Percentiles rank a stretch among this genome's conserved stretches.
phyloP scores from a whole-genome alignment of 2,329 filamentous ascomycete genomes.

The Colletotrichum higginsianum region DNA sequence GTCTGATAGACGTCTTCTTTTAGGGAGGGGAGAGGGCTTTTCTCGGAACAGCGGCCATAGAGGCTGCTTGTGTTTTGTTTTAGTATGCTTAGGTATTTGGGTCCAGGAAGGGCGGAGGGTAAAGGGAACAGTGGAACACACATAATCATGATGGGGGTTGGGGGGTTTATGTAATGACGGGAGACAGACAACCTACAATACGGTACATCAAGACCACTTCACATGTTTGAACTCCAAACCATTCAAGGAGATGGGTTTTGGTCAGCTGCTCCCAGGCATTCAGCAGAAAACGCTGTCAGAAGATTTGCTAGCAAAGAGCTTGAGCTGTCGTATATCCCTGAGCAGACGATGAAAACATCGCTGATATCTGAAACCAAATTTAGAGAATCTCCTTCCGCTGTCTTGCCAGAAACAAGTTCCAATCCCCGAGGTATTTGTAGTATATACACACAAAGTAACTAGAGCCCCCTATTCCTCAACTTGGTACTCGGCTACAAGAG shows the following conservation, averaged over 20 bases:
- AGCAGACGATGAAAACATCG: background rate
- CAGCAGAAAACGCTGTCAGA: background rate
- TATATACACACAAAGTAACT: too few species aligned
- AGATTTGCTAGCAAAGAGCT: background rate
- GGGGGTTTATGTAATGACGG: slow-evolving; percentile 2
- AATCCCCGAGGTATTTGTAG: too few species aligned
- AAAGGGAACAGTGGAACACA: background rate
- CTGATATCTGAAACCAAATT: background rate
- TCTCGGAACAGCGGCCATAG: background rate
- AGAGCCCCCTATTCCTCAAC: too few species aligned
- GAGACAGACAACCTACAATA: slow-evolving; percentile 4
- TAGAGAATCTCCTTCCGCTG: too few species aligned
- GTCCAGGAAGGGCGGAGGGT: background rate
- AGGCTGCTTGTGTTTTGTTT: background rate
- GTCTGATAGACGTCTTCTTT: background rate
- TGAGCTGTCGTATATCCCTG: background rate
- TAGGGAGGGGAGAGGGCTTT: background rate
- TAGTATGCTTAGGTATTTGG: slow-evolving; percentile 7
- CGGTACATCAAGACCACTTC: background rate
- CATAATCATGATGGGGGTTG: background rate
- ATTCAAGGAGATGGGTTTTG: background rate
- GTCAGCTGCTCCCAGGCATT: background rate
- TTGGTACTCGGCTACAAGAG: too few species aligned
- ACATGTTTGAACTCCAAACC: background rate
- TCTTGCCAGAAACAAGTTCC: too few species aligned